Evolutionary conservation across 2,329 filamentous ascomycete genomes (phyloP).

Genomic region (Alternaria dauci): DNA sequence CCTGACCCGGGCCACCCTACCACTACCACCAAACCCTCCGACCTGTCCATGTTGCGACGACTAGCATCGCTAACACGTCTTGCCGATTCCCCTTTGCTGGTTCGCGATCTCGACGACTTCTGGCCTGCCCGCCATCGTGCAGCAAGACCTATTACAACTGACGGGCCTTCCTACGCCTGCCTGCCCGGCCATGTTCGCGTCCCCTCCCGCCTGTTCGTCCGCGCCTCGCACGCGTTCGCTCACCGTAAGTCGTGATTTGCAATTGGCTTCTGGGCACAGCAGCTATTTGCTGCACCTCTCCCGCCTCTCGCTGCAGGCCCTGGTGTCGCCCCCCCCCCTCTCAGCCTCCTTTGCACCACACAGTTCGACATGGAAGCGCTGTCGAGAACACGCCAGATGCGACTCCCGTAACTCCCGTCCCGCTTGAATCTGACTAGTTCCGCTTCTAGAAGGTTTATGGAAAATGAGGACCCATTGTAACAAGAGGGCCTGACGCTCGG

Average conservation of each 20-base stretch:
- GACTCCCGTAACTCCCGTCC: constrained; percentile 37
- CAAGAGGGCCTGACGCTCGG: constrained; percentile 26
- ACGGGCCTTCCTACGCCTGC: neutral
- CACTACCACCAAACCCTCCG: constrained; percentile 20
- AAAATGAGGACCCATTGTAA: constrained; percentile 42
- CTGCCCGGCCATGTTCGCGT: neutral
- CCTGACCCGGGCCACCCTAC: constrained; percentile 22
- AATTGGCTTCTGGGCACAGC: constrained; percentile 20
- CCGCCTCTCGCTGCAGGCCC: constrained; percentile 9
- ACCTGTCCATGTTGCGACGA: constrained; percentile 19
- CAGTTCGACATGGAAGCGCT: constrained; percentile 37
- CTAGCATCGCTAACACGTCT: constrained; percentile 3
- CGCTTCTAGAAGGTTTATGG: constrained; percentile 51
- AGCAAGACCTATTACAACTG: neutral
- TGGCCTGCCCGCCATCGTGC: neutral
- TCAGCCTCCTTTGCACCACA: constrained; percentile 28
- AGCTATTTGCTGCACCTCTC: constrained; percentile 15
- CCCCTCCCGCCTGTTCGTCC: constrained; percentile 24
- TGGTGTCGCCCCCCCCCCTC: constrained; percentile 11
- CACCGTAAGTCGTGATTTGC: constrained; percentile 18
- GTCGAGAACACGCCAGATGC: constrained; percentile 30
- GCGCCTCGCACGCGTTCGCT: constrained; percentile 12
- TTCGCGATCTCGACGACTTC: neutral
- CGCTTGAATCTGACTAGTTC: constrained; percentile 39
- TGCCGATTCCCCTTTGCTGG: constrained; percentile 6